Percentiles rank a stretch among this genome's conserved stretches.
Conservation (phyloP, 2,329 filamentous ascomycete genomes). For the Sporothrix globosa region DNA sequence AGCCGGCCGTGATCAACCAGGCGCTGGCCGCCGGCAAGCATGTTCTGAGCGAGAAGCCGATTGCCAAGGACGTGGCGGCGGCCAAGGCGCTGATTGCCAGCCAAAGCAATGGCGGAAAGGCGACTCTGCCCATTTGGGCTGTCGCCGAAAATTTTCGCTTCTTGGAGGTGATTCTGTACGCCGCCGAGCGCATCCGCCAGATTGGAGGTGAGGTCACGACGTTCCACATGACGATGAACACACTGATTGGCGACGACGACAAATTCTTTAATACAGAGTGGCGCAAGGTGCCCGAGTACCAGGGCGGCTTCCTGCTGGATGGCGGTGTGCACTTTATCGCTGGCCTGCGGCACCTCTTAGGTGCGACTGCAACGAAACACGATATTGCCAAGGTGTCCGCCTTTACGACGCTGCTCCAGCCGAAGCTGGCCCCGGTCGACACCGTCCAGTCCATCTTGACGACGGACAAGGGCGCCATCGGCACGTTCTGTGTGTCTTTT, state of each 20-base stretch:
- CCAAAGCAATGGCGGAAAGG: too few species aligned
- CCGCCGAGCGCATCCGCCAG: constrained; percentile 36
- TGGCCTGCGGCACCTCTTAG: constrained; percentile 23
- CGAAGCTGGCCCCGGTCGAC: constrained; percentile 29
- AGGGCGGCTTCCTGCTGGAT: constrained; percentile 77
- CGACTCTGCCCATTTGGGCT: constrained; percentile 46
- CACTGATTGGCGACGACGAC: constrained; percentile 48
- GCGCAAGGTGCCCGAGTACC: constrained; percentile 70
- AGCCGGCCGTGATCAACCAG: constrained; percentile 61
- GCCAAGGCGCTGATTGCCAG: constrained; percentile 38
- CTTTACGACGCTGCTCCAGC: constrained; percentile 23
- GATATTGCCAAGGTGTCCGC: constrained; percentile 15
- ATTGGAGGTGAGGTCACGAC: constrained; percentile 40
- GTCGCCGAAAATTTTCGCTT: constrained; percentile 75
- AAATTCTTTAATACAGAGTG: constrained; percentile 56
- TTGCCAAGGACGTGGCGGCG: constrained; percentile 57
- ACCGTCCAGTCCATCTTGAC: constrained; percentile 27
- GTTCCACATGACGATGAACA: constrained; percentile 50
- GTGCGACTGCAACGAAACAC: constrained; percentile 13
- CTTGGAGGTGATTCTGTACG: constrained; percentile 28
- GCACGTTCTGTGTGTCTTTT: constrained; percentile 32
- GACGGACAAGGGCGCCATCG: constrained; percentile 24
- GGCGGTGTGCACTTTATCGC: constrained; percentile 65
- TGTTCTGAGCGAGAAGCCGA: constrained; percentile 69
- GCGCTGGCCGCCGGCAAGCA: constrained; percentile 67